Evolutionary conservation across 345 rosid genomes (phyloP).

Genomic region (Reutealis trisperma): DNA sequence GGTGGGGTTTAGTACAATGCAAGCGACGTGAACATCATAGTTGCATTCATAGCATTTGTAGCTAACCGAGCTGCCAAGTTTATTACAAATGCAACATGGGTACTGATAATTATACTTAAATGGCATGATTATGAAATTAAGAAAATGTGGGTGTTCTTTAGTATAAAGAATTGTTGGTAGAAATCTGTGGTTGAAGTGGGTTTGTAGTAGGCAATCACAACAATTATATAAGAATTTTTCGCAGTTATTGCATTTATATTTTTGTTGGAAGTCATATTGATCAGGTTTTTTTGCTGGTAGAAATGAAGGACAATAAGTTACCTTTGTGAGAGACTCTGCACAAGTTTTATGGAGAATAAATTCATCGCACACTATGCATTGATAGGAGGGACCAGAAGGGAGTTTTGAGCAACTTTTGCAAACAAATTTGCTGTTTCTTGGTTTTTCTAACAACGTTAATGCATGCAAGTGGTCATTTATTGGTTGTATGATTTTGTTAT

Average conservation of each 20-base stretch:
- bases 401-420: not conserved
- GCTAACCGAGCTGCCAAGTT: not conserved
- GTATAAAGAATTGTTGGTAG: not conserved
- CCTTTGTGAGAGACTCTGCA: not conserved
- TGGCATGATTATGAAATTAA: not conserved
- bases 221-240: not conserved
- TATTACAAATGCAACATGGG: not conserved
- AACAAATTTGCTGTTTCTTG: not conserved
- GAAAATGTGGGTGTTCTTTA: not conserved
- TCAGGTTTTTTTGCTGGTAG: too few relatives aligned
- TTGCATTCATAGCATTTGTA: not conserved
- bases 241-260: not conserved
- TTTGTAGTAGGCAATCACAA: not conserved
- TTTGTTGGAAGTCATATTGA: not conserved
- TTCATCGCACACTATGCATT: slow-evolving; percentile 1
- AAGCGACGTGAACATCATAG: not conserved
- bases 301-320: not conserved
- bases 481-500: not conserved
- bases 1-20: not conserved
- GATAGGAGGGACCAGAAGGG: not conserved
- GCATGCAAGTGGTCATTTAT: slow-evolving; percentile 4
- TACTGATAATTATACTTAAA: not conserved
- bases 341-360: not conserved
- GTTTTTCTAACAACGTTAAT: not conserved
- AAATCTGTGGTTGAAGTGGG: not conserved